Conservation (phyloP, 2,329 filamentous ascomycete species). For the Exophiala phaeomuriformis region DNA sequence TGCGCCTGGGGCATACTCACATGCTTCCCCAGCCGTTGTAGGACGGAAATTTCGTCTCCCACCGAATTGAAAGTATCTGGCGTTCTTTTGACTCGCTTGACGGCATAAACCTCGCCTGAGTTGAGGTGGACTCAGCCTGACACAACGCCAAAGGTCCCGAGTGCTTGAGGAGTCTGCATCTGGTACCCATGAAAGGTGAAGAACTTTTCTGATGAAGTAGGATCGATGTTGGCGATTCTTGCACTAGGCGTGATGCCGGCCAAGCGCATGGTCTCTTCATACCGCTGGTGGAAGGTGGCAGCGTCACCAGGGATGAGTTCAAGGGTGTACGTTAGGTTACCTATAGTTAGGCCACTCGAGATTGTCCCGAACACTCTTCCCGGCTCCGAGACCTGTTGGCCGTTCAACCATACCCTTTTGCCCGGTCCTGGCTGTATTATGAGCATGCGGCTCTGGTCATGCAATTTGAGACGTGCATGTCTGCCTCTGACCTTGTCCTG, state of each 20-base stretch:
- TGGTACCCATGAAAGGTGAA: conserved; percentile 9
- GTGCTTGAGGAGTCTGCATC: conserved; percentile 13
- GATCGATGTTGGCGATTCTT: conserved; percentile 6
- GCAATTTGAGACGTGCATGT: conserved; percentile 12
- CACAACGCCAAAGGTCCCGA: conserved; percentile 13
- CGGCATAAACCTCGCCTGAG: conserved; percentile 7
- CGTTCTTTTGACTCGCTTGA: conserved; percentile 14
- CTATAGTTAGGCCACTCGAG: conserved; percentile 4
- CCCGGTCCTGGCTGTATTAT: conserved; percentile 4
- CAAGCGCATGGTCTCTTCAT: background rate
- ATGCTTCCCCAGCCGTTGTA: conserved; percentile 7
- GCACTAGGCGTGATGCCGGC: background rate
- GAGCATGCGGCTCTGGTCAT: conserved; percentile 8
- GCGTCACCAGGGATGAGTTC: conserved; percentile 7
- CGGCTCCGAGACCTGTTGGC: conserved; percentile 1
- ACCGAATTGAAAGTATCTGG: conserved; percentile 2
- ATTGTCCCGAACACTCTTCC: conserved; percentile 2
- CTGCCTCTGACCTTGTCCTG: conserved; percentile 7
- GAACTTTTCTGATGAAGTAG: conserved; percentile 11
- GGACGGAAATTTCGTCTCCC: conserved; percentile 7
- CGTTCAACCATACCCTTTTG: conserved; percentile 9
- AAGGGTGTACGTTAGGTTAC: conserved; percentile 10
- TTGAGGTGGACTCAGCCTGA: conserved; percentile 8
- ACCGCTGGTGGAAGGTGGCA: conserved; percentile 4
- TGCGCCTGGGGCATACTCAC: background rate